phyloP scores from a whole-genome alignment of 192 early-diverging fungal genomes.

The Podila epigama region DNA sequence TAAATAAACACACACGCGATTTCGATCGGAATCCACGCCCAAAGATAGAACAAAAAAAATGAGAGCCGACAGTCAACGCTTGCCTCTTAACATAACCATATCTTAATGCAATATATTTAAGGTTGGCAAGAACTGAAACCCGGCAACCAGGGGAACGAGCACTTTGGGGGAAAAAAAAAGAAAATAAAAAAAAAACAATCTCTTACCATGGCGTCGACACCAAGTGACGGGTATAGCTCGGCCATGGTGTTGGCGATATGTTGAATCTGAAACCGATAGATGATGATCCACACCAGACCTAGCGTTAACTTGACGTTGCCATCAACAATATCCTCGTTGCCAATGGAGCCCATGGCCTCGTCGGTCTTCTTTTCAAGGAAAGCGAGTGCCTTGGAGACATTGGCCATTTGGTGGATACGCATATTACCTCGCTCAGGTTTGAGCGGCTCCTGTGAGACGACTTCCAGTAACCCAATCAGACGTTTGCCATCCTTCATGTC shows the following conservation, averaged over 20 bases:
- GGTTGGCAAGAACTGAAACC: too few species aligned
- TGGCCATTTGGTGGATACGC: slow-evolving; percentile 83
- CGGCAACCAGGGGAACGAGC: neutral
- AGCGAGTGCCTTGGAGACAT: slow-evolving; percentile 72
- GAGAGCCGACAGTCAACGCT: too few species aligned
- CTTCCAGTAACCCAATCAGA: slow-evolving; percentile 74
- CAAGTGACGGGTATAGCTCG: slow-evolving; percentile 41
- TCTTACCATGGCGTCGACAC: slow-evolving; percentile 38
- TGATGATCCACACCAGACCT: slow-evolving; percentile 62
- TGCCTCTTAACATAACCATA: too few species aligned
- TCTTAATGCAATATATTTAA: too few species aligned
- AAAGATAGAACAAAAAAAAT: too few species aligned
- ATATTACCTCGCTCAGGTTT: slow-evolving; percentile 76
- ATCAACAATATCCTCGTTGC: slow-evolving; percentile 84
- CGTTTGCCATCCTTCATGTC: slow-evolving; percentile 76
- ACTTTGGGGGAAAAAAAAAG: neutral
- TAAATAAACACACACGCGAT: too few species aligned
- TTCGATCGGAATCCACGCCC: too few species aligned
- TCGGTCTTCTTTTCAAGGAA: slow-evolving; percentile 62
- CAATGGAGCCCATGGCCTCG: slow-evolving; percentile 66
- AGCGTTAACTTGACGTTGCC: slow-evolving; percentile 73
- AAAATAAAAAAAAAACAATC: neutral
- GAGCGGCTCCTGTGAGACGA: slow-evolving; percentile 75
- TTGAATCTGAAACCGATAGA: slow-evolving; percentile 64
- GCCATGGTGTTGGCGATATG: slow-evolving; percentile 48